Conservation (phyloP, 805 yeast species). For the Starmera amethionina region DNA sequence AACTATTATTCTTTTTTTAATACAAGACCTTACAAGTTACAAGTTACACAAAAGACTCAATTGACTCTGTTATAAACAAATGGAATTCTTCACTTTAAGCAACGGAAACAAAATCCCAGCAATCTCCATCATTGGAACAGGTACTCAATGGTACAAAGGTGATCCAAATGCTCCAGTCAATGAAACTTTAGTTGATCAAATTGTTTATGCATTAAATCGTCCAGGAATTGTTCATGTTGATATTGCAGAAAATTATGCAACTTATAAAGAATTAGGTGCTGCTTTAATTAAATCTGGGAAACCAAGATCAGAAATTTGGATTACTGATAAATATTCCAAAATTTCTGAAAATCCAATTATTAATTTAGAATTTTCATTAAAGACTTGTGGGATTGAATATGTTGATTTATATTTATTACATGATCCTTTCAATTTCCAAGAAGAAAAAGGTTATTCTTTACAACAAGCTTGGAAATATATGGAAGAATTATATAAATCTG, state of each 20-base stretch:
- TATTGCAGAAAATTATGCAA: conserved; percentile 47
- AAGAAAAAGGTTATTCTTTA: conserved; percentile 28
- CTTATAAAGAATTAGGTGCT: conserved; percentile 41
- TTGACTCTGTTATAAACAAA: no score
- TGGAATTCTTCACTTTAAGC: background rate
- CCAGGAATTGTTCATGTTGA: conserved; percentile 49
- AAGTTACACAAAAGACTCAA: no score
- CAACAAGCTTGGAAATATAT: conserved; percentile 43
- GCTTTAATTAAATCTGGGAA: conserved; percentile 33
- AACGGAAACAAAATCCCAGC: conserved; percentile 34
- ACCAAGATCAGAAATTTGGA: conserved; percentile 39
- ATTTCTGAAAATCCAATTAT: conserved; percentile 28
- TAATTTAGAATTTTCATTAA: conserved; percentile 28
- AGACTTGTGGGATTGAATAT: conserved; percentile 30
- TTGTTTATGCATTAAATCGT: conserved; percentile 22
- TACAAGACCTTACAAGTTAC: no score
- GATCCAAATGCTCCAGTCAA: conserved; percentile 19
- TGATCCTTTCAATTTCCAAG: conserved; percentile 27
- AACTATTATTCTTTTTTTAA: no score
- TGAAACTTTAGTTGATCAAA: conserved; percentile 21
- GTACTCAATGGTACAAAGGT: conserved; percentile 44
- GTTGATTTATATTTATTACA: conserved; percentile 47
- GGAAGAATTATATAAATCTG: conserved; percentile 39
- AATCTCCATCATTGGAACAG: conserved; percentile 47
- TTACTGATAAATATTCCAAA: conserved; percentile 42